phyloP scores from a whole-genome alignment of 805 yeast species.

The Candida chilensis region DNA sequence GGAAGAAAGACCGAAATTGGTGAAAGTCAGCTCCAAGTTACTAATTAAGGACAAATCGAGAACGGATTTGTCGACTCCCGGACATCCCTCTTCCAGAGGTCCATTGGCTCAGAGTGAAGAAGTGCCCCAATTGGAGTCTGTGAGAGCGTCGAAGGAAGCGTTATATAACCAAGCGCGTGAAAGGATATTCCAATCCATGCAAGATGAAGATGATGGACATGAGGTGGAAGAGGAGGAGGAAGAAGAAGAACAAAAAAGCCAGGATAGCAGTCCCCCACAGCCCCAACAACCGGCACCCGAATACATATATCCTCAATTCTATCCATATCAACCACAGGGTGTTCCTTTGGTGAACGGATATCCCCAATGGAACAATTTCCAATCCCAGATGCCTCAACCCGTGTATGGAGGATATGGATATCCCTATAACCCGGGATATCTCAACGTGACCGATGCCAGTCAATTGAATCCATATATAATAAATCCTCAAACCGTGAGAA shows the following conservation, averaged over 20 bases:
- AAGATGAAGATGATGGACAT: slow-evolving; percentile 1
- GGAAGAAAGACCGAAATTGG: slow-evolving; percentile 12
- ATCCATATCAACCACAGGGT: no score
- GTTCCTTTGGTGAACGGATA: no score
- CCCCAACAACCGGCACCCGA: no score
- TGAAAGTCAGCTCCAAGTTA: slow-evolving; percentile 8
- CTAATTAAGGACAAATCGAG: slow-evolving; percentile 5
- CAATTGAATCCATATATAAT: no score
- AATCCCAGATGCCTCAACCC: no score
- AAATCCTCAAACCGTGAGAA: no score
- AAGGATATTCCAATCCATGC: slow-evolving; percentile 24
- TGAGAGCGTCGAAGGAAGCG: slow-evolving; percentile 21
- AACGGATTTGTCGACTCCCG: background rate
- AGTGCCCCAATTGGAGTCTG: slow-evolving; percentile 14
- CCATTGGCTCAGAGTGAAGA: slow-evolving; percentile 3
- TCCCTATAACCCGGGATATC: no score
- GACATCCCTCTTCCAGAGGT: background rate
- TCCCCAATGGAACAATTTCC: no score
- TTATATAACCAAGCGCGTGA: slow-evolving; percentile 27
- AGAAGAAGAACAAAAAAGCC: slow-evolving; percentile 1
- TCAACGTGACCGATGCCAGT: no score
- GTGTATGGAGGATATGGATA: no score
- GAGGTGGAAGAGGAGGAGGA: slow-evolving; percentile 2
- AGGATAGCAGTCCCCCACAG: no score
- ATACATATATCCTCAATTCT: no score